These are phyloP conservation scores for Tylopilus intermedius DNA, from an alignment of 768 basidiomycete genomes.

Conservation along the genomic window DNA sequence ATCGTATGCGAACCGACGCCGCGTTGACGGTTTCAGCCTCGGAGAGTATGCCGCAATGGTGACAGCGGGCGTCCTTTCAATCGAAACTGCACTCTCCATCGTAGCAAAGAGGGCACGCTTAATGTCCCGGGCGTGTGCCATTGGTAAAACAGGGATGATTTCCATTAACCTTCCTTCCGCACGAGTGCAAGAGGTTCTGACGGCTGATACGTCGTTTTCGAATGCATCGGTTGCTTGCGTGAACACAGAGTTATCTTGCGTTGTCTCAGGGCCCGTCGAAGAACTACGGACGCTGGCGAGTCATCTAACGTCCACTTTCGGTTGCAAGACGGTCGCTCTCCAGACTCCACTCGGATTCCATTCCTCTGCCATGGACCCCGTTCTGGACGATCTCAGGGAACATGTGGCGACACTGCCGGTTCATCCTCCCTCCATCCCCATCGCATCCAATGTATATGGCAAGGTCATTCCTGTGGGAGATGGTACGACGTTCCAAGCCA, in stretches of 20 bases:
- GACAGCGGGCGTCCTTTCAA: constrained; percentile 50
- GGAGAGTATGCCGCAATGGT: constrained; percentile 75
- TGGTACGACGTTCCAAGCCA: constrained; percentile 38
- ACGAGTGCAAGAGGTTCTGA: constrained; percentile 34
- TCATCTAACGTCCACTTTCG: constrained; percentile 32
- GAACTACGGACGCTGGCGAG: constrained; percentile 40
- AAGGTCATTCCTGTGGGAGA: constrained; percentile 51
- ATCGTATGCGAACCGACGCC: neutral
- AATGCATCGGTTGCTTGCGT: constrained; percentile 53
- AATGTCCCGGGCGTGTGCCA: constrained; percentile 46
- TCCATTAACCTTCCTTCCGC: constrained; percentile 40
- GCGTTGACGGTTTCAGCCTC: constrained; percentile 40
- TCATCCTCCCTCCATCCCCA: constrained; percentile 48
- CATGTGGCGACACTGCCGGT: constrained; percentile 37
- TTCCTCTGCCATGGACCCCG: constrained; percentile 56
- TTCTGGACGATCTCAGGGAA: constrained; percentile 44
- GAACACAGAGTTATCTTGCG: constrained; percentile 54
- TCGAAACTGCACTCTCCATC: constrained; percentile 53
- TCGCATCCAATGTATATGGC: constrained; percentile 61
- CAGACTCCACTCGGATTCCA: constrained; percentile 62
- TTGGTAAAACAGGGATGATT: constrained; percentile 54
- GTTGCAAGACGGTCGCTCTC: constrained; percentile 42
- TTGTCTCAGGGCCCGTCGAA: constrained; percentile 51
- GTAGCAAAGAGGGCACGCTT: constrained; percentile 56
- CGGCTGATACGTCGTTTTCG: constrained; percentile 30